phyloP scores from a whole-genome alignment of 2,329 filamentous ascomycete species.

The Fusarium sulawesiense region DNA sequence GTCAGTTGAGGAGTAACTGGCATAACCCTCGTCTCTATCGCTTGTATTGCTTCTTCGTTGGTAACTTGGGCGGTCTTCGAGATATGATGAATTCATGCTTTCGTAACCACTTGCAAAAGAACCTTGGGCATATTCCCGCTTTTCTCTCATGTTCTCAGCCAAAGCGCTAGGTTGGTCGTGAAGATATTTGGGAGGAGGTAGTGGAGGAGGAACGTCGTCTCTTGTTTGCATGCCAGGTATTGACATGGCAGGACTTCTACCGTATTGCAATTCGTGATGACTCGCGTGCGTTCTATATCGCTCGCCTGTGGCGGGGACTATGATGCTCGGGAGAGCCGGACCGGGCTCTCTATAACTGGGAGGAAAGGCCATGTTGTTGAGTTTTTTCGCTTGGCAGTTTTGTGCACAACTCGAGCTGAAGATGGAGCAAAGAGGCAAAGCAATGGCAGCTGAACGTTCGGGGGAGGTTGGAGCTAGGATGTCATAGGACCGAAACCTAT shows the following conservation, averaged over 20 bases:
- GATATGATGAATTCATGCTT: slow-evolving; percentile 52
- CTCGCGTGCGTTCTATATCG: slow-evolving; percentile 45
- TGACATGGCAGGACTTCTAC: slow-evolving; percentile 54
- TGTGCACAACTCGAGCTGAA: slow-evolving; percentile 40
- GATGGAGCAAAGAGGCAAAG: slow-evolving; percentile 42
- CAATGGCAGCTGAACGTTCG: slow-evolving; percentile 43
- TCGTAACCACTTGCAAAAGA: slow-evolving; percentile 55
- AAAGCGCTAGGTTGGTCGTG: slow-evolving; percentile 48
- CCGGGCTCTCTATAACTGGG: slow-evolving; percentile 52
- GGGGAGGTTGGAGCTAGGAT: slow-evolving; percentile 39
- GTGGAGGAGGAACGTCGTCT: slow-evolving; percentile 55
- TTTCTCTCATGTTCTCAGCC: slow-evolving; percentile 47
- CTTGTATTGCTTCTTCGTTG: slow-evolving; percentile 48
- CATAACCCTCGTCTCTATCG: slow-evolving; percentile 58
- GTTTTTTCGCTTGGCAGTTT: slow-evolving; percentile 33
- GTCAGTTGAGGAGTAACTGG: slow-evolving; percentile 56
- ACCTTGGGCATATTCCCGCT: slow-evolving; percentile 47
- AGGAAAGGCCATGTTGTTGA: slow-evolving; percentile 51
- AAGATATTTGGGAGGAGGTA: slow-evolving; percentile 59
- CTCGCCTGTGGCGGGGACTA: slow-evolving; percentile 47
- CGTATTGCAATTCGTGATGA: slow-evolving; percentile 49
- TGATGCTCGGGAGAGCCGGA: slow-evolving; percentile 53
- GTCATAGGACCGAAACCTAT: slow-evolving; percentile 38
- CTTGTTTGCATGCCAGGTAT: slow-evolving; percentile 55
- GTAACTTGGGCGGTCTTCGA: slow-evolving; percentile 51